A percentile compares a stretch with the other conserved stretches of the same genome.
phyloP scores from a whole-genome alignment of 2,329 filamentous ascomycete species.

The Epichloe bromicola region DNA sequence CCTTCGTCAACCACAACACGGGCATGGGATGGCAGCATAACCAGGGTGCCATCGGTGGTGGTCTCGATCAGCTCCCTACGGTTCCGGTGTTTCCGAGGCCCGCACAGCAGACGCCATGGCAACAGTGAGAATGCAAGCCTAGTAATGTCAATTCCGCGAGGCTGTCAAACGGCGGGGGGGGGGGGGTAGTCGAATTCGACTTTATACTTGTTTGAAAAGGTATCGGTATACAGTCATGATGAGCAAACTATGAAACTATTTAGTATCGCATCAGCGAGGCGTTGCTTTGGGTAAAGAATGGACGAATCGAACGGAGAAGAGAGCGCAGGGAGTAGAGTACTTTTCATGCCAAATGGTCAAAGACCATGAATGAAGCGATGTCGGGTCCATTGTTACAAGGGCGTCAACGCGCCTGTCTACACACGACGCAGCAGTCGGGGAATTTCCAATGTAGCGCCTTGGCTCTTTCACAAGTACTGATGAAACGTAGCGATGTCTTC shows the following conservation, averaged over 20 bases:
- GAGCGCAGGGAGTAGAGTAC: neutral
- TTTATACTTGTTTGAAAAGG: neutral
- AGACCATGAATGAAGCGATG: neutral
- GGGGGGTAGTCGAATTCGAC: neutral
- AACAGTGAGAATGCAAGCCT: conserved; percentile 21
- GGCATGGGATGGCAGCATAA: conserved; percentile 80
- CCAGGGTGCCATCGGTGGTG: conserved; percentile 68
- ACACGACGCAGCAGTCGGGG: too few species aligned
- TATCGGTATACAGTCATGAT: neutral
- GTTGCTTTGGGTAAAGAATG: conserved; percentile 5
- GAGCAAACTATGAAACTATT: conserved; percentile 5
- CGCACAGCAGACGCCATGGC: conserved; percentile 48
- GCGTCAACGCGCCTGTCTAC: too few species aligned
- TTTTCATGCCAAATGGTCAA: neutral
- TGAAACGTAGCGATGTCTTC: too few species aligned
- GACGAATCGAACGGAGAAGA: neutral
- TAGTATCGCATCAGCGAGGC: conserved; percentile 8
- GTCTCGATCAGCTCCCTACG: conserved; percentile 65
- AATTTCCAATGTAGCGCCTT: too few species aligned
- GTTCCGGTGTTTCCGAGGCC: conserved; percentile 79
- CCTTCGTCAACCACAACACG: conserved; percentile 79
- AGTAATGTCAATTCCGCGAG: neutral
- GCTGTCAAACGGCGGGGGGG: neutral
- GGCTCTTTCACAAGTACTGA: too few species aligned
- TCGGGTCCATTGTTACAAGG: too few species aligned